Evolutionary conservation across 768 basidiomycete genomes (phyloP).

Genomic region (Xerocomellus amylosporus): DNA sequence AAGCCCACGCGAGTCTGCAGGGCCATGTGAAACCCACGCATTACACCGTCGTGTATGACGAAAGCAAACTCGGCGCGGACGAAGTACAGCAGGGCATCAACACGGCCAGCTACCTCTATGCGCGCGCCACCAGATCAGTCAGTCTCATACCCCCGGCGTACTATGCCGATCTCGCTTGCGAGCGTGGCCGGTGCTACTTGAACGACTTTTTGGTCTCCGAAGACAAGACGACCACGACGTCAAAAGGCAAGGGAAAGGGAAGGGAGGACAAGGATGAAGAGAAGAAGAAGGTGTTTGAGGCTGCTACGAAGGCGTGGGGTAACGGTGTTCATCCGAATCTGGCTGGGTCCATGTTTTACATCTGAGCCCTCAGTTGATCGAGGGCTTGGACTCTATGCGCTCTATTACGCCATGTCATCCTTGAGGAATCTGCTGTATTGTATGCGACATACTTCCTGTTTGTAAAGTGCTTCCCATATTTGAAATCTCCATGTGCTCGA

Average conservation of each 20-base stretch:
- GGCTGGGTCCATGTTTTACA: constrained; percentile 72
- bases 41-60: constrained; percentile 79
- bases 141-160: constrained; percentile 78
- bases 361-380: constrained; percentile 35
- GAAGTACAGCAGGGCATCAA: constrained; percentile 73
- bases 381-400: not conserved
- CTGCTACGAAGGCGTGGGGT: constrained; percentile 44
- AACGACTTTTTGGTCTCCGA: constrained; percentile 64
- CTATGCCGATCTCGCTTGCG: constrained; percentile 81
- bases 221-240: constrained; percentile 43
- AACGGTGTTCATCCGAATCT: constrained; percentile 55
- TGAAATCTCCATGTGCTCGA: not conserved
- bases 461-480: not conserved
- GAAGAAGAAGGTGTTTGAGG: constrained; percentile 16
- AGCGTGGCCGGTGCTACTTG: constrained; percentile 72
- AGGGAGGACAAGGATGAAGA: constrained; percentile 31
- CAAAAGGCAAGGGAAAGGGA: constrained; percentile 30
- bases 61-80: constrained; percentile 65
- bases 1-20: constrained; percentile 74
- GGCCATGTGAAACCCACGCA: constrained; percentile 73
- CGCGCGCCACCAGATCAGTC: constrained; percentile 80
- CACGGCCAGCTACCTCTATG: constrained; percentile 69
- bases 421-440: not conserved
- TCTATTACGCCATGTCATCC: not conserved
- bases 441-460: not conserved